Percentiles rank a stretch among this genome's conserved stretches.
phyloP scores from a whole-genome alignment of 331 rosid species.

The Erythrophleum ivorense region DNA sequence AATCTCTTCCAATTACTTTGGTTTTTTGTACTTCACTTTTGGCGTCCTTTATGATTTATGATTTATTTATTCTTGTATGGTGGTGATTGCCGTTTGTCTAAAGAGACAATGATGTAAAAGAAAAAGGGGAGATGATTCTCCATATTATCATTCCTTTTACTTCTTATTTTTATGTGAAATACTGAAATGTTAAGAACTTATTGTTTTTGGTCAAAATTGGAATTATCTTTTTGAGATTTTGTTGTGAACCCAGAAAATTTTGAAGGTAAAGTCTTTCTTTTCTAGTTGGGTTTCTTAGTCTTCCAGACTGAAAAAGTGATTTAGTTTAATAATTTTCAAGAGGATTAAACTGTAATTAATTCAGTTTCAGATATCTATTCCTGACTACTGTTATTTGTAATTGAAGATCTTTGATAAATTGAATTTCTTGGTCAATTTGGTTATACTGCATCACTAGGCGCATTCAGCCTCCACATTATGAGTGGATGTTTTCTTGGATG shows the following conservation, averaged over 20 bases:
- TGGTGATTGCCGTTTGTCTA: not conserved
- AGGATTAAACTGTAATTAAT: not conserved
- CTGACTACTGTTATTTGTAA: not conserved
- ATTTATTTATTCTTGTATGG: not conserved
- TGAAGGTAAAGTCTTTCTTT: not conserved
- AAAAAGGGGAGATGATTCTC: not conserved
- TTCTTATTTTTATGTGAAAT: not conserved
- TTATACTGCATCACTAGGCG: not conserved
- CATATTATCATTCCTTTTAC: not conserved
- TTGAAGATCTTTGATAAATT: not conserved
- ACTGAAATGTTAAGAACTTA: no score
- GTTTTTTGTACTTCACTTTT: no score
- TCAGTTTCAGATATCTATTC: not conserved
- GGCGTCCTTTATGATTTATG: not conserved
- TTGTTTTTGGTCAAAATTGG: not conserved
- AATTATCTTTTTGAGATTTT: not conserved
- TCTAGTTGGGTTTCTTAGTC: not conserved
- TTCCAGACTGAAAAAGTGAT: not conserved
- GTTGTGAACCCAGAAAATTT: not conserved
- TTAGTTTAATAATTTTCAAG: slow-evolving; percentile 6
- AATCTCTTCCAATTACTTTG: not conserved
- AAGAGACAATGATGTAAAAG: not conserved
- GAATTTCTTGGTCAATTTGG: not conserved
- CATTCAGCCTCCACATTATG: not conserved
- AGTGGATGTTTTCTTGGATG: not conserved